Evolutionary conservation across 441 rosid genomes (phyloP).

Genomic region (Erodium trifolium): DNA sequence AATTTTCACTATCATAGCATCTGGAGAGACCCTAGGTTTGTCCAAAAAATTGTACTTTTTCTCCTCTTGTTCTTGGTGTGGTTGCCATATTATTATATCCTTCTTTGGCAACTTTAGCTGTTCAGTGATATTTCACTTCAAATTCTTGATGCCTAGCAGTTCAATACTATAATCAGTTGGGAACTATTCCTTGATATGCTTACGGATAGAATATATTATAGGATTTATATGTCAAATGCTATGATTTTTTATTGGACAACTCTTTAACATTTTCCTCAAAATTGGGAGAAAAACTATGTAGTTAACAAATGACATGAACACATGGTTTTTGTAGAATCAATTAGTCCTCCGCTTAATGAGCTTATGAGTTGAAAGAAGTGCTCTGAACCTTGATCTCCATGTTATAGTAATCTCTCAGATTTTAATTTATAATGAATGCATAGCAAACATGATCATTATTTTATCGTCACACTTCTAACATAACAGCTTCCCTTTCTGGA

Average conservation of each 20-base stretch:
- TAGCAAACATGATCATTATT: neutral
- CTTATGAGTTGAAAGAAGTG: too few relatives aligned
- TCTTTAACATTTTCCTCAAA: neutral
- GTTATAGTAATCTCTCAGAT: neutral
- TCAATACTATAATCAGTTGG: neutral
- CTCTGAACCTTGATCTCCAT: neutral
- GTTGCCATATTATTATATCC: neutral
- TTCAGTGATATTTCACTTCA: neutral
- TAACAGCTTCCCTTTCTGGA: neutral
- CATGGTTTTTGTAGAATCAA: neutral
- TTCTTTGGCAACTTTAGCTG: neutral
- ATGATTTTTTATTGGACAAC: neutral
- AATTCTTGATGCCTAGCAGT: neutral
- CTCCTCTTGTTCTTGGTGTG: neutral
- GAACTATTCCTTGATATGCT: neutral
- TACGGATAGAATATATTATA: neutral
- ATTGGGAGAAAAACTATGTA: neutral
- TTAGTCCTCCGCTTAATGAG: neutral
- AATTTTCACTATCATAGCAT: slow-evolving; percentile 94
- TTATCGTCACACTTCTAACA: neutral
- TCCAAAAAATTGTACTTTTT: neutral
- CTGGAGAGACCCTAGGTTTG: slow-evolving; percentile 97
- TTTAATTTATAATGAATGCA: neutral
- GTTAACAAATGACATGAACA: neutral
- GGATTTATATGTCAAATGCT: neutral